phyloP scores from a whole-genome alignment of 2,329 filamentous ascomycete genomes.

The Diaporthe citrichinensis region DNA sequence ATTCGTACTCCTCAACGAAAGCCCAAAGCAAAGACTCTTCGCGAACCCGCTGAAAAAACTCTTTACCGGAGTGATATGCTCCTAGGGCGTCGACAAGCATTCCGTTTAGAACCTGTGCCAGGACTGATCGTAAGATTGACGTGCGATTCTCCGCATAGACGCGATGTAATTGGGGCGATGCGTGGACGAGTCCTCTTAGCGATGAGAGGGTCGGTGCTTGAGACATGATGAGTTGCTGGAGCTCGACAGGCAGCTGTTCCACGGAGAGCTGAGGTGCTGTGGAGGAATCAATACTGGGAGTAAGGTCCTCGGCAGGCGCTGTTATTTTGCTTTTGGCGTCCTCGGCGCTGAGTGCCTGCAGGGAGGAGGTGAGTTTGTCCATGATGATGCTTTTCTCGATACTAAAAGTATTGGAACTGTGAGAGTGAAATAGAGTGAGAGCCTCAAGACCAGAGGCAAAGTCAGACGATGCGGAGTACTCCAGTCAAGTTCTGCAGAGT shows the following conservation, averaged over 20 bases:
- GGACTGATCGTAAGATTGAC: conserved; percentile 2
- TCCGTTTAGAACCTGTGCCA: not conserved
- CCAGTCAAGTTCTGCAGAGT: too few species aligned
- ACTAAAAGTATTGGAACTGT: too few species aligned
- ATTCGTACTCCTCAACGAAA: conserved; percentile 9
- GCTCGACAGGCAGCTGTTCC: too few species aligned
- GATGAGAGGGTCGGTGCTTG: not conserved
- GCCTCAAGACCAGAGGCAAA: too few species aligned
- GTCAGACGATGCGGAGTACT: too few species aligned
- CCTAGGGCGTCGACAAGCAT: conserved; percentile 9
- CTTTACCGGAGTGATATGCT: not conserved
- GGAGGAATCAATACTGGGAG: not conserved
- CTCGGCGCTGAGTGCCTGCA: not conserved
- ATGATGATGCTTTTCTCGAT: not conserved
- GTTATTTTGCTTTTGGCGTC: not conserved
- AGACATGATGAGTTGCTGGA: too few species aligned
- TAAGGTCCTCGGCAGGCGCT: not conserved
- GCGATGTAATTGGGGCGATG: conserved; percentile 26
- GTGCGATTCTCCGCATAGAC: not conserved
- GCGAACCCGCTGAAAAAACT: not conserved
- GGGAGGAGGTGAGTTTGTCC: not conserved
- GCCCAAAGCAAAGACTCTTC: conserved; percentile 5
- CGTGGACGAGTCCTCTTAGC: conserved; percentile 20
- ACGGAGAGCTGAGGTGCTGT: too few species aligned
- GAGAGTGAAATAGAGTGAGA: too few species aligned